Base-by-base conservation (phyloP, 305 asterid species). In the Fraxinus latifolia region DNA sequence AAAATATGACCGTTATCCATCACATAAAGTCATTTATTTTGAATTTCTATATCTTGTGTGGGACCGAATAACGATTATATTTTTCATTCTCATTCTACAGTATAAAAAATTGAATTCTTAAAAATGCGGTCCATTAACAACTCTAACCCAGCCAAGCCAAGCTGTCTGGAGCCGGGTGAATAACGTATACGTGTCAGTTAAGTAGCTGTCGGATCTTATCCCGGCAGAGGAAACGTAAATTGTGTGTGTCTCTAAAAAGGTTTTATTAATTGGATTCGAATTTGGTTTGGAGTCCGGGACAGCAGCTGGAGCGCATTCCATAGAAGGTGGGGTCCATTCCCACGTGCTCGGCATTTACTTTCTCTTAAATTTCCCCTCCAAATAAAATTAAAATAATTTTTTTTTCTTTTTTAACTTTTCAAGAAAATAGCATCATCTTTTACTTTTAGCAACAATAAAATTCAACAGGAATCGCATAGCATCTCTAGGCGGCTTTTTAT, bases 271-370 rank as follows among this genome's bases (percentile, higher is more conserved):
- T 53, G 82, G 79, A 83, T 87, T 87, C 80, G 79, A 87, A 87
- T 75, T 60, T 58, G 87, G 84, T 87, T 87, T 87, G 86, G 77
- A 81, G 86, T 87, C 90, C 90, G 90, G 82, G 84, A 84, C 79
- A 31, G 87, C 86, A 87, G 90, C 90, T 87, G 90, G 87, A 79
- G 88, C 81, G 90, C 90, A 84, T 2, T 65, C 73, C 36, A 65
- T 25, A 65, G 17, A 25, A 65, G 0, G 36, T 47, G 83, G 83
- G 44, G 74, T 85, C 87, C 60, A 50, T 11, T 8, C 39, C 75
- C 88, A 79, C 88, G 71, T 79, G 85, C 82, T 39, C 27, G 77
- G 77, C 84, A 81, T 77, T 79, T 79, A 29, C 83, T 83, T 76
- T 47, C 44, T 36, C 29, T 42, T 9, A 42, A 17, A 2, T 65